Evolutionary conservation across 139 green algal genomes (phyloP), one percentile per base, ranked within the genome.

Genomic region (Edaphochlamys debaryana): DNA sequence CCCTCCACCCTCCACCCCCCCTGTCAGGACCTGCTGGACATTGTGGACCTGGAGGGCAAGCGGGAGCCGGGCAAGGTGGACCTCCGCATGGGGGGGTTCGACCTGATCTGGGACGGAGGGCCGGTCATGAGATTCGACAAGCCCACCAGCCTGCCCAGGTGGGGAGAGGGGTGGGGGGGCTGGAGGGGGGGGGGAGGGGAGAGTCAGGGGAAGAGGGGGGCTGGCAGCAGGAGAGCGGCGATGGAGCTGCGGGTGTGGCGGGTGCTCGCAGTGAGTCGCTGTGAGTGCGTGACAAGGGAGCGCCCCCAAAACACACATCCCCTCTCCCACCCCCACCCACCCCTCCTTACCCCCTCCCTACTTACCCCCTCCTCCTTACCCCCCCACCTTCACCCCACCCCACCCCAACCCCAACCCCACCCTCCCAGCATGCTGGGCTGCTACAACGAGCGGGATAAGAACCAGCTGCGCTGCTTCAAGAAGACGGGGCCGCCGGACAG

Each of bases 31-130:
- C 75, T 92, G 85, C 75, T 94, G 56, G 88, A 92, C 72, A 85
- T 93, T 32, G 78, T 91, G 25, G 91, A 93, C 85, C 34, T 93
- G 72, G 89, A 94, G 68, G 82, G 79, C 69, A 89, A 89, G 84
- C 69, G 90, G 5, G 88, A 92, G 50, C 45, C 80, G 4, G 84
- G 78, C 67, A 88, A 91, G 72, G 41, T 78, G 69, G 68, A 88
- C 27, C 80, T 84, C 34, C 84, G 88, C 67, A 77, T 92, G 76
- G 92, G 93, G 42, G 92, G 94, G 52, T 96, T 95, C 87, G 94
- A 96, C 73, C 90, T 96, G n/a, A 93, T 96, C 34, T 95, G 87
- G 85, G 88, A 96, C 85, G 83, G 89, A 25, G 90, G 85, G 0
- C 84, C 91, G 0, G 81, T 91, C 32, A 73, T 89, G 69, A 73